Evolutionary conservation across 2,329 filamentous ascomycete species (phyloP).

Genomic region (Aspergillus proliferans): DNA sequence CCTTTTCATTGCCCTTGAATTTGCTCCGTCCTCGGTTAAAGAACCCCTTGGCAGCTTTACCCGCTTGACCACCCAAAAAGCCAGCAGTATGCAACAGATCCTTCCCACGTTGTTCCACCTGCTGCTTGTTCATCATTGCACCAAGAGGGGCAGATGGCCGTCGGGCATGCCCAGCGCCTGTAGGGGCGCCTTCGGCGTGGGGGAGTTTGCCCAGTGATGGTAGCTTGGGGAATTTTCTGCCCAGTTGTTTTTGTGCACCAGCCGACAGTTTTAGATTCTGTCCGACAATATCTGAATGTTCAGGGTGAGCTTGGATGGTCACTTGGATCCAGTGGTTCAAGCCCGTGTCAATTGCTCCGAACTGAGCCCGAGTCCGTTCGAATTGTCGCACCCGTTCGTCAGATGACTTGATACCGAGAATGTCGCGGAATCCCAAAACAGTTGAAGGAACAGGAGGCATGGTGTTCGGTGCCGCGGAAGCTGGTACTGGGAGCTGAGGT

Average conservation of each 20-base stretch:
- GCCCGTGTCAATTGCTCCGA: slow-evolving; percentile 67
- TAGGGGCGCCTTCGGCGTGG: slow-evolving; percentile 23
- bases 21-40: slow-evolving; percentile 87
- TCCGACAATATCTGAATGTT: slow-evolving; percentile 44
- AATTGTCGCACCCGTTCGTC: slow-evolving; percentile 68
- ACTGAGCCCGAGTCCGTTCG: slow-evolving; percentile 63
- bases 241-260: slow-evolving; percentile 23
- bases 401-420: slow-evolving; percentile 61
- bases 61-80: slow-evolving; percentile 59
- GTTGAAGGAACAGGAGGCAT: slow-evolving; percentile 19
- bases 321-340: slow-evolving; percentile 56
- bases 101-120: slow-evolving; percentile 78
- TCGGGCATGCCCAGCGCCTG: slow-evolving; percentile 26
- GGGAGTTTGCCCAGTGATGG: slow-evolving; percentile 25
- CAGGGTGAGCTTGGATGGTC: slow-evolving; percentile 46
- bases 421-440: slow-evolving; percentile 65
- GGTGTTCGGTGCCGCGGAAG: slow-evolving; percentile 6
- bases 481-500: slow-evolving; percentile 5
- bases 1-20: slow-evolving; percentile 71
- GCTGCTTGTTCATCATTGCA: slow-evolving; percentile 47
- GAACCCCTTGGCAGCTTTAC: slow-evolving; percentile 81
- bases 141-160: slow-evolving; percentile 33
- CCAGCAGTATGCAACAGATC: slow-evolving; percentile 81
- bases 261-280: slow-evolving; percentile 28
- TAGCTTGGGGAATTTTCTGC: slow-evolving; percentile 38